These are phyloP conservation scores for Backusella luteola DNA, from an alignment of 192 early-diverging fungal genomes.

Conservation along the genomic window DNA sequence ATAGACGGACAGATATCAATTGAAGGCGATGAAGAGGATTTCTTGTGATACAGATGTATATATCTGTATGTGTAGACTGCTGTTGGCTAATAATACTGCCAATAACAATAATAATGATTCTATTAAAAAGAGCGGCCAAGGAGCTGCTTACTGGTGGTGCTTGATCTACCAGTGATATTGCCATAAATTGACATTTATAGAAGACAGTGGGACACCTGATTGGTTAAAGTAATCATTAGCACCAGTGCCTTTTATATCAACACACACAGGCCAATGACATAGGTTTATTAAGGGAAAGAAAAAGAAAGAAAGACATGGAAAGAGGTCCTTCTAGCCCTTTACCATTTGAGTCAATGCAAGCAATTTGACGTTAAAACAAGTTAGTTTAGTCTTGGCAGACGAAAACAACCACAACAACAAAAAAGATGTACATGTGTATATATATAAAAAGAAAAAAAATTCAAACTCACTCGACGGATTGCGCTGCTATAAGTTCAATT, in stretches of 20 bases:
- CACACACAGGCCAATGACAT: too few relatives aligned
- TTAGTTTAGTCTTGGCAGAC: not conserved
- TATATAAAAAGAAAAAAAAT: not conserved
- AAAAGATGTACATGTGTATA: not conserved
- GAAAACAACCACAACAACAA: too few relatives aligned
- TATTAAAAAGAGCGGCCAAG: too few relatives aligned
- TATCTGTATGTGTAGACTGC: not conserved
- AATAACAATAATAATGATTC: too few relatives aligned
- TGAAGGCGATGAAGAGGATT: not conserved
- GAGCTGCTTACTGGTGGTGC: too few relatives aligned
- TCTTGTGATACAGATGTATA: too few relatives aligned
- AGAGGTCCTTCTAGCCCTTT: not conserved
- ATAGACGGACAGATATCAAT: not conserved
- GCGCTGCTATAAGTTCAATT: too few relatives aligned
- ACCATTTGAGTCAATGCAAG: not conserved
- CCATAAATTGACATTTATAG: not conserved
- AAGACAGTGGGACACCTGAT: not conserved
- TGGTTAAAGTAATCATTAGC: not conserved
- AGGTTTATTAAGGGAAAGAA: too few relatives aligned
- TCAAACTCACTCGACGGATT: not conserved
- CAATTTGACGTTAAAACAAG: not conserved
- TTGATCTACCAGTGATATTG: not conserved
- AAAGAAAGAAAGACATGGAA: too few relatives aligned
- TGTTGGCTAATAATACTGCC: not conserved
- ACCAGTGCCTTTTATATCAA: too few relatives aligned